Evolutionary conservation across 2,329 filamentous ascomycete species (phyloP).

Genomic region (Alternaria solani): DNA sequence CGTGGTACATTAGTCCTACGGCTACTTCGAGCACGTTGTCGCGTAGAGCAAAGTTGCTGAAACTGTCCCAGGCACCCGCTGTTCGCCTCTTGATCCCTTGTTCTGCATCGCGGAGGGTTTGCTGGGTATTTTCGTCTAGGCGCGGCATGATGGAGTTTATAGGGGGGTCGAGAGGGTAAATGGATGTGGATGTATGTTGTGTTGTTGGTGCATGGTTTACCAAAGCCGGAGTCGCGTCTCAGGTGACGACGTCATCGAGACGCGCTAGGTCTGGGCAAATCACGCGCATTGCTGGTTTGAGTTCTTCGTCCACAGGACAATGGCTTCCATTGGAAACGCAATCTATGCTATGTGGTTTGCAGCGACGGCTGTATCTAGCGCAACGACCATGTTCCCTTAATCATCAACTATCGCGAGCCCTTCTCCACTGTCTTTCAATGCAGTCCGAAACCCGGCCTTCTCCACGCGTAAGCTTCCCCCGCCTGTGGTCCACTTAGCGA

Average conservation of each 20-base stretch:
- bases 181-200: not conserved
- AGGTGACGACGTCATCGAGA: slow-evolving; percentile 10
- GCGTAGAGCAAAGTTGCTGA: slow-evolving; percentile 75
- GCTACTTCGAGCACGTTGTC: slow-evolving; percentile 80
- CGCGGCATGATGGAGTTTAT: slow-evolving; percentile 34
- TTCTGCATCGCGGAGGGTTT: slow-evolving; percentile 59
- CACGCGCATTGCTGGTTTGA: not conserved
- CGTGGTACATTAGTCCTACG: slow-evolving; percentile 73
- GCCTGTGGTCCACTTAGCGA: slow-evolving; percentile 3
- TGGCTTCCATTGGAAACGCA: not conserved
- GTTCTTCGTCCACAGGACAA: not conserved
- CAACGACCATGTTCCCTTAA: not conserved
- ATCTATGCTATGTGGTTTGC: not conserved
- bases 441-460: slow-evolving; percentile 5
- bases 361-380: not conserved
- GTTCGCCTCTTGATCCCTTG: slow-evolving; percentile 55
- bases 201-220: not conserved
- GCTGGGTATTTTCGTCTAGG: slow-evolving; percentile 44
- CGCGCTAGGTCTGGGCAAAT: not conserved
- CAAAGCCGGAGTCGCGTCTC: not conserved
- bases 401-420: not conserved
- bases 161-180: not conserved
- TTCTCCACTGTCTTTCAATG: slow-evolving; percentile 1
- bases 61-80: slow-evolving; percentile 66
- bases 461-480: slow-evolving; percentile 7